Conservation (phyloP, 257 asterid genomes). For the Cruciata laevipes region DNA sequence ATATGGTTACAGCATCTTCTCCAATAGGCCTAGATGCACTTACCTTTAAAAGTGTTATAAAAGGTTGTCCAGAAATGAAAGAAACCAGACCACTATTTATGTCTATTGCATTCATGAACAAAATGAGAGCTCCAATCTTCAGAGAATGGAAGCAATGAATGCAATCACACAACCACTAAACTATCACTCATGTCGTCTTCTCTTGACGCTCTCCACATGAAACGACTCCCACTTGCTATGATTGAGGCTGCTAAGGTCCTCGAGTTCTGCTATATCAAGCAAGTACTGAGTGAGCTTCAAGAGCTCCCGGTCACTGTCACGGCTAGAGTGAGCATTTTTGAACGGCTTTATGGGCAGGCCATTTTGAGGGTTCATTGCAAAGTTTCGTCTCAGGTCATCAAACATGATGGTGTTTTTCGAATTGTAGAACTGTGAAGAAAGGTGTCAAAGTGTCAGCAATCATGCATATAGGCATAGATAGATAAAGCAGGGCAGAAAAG, state of each 20-base stretch:
- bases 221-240: constrained; percentile 79
- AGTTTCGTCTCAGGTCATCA: constrained; percentile 83
- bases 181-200: constrained; percentile 62
- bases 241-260: constrained; percentile 70
- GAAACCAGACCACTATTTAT: background rate
- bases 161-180: too few species aligned
- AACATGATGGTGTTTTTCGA: constrained; percentile 86
- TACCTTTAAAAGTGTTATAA: background rate
- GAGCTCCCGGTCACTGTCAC: constrained; percentile 72
- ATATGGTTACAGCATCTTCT: background rate
- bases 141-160: background rate
- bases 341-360: constrained; percentile 83
- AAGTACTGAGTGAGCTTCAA: constrained; percentile 79
- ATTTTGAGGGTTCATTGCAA: constrained; percentile 93
- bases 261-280: constrained; percentile 77
- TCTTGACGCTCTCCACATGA: constrained; percentile 50
- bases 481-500: constrained; percentile 11
- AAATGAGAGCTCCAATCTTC: background rate
- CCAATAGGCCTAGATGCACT: background rate
- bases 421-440: constrained; percentile 56
- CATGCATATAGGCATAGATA: background rate
- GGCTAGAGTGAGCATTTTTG: constrained; percentile 68
- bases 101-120: constrained; percentile 7
- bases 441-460: constrained; percentile 3
- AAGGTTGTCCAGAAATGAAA: background rate